Evolutionary conservation across 73 alveolate genomes (phyloP).

Genomic region (Symbiodinium pilosum): DNA sequence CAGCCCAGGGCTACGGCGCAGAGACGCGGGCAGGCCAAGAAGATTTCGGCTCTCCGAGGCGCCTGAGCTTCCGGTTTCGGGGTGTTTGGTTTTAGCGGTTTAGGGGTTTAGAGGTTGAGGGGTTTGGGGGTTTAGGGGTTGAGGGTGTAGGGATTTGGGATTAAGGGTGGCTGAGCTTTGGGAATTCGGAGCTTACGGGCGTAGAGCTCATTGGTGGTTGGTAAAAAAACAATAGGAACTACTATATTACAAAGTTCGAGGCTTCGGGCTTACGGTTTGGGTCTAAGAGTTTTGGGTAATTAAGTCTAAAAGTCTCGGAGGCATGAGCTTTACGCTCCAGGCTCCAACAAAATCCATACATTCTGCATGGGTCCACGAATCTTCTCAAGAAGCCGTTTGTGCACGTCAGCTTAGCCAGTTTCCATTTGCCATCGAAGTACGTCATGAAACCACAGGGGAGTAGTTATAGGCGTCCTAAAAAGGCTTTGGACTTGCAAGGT

Average conservation of each 20-base stretch:
- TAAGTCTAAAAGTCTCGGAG: background rate
- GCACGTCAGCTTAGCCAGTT: too few species aligned
- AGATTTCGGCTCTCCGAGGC: constrained; percentile 23
- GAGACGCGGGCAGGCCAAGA: constrained; percentile 56
- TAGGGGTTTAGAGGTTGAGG: background rate
- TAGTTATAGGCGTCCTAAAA: too few species aligned
- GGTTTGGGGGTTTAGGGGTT: background rate
- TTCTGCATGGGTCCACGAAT: too few species aligned
- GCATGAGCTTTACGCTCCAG: background rate
- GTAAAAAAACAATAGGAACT: too few species aligned
- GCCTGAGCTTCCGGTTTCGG: too few species aligned
- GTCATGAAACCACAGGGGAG: too few species aligned
- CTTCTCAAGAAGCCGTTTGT: too few species aligned
- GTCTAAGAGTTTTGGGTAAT: background rate
- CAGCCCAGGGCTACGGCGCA: constrained; percentile 79
- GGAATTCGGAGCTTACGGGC: background rate
- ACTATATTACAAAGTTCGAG: background rate
- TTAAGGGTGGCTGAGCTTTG: background rate
- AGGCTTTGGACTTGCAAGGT: too few species aligned
- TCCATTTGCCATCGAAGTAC: too few species aligned
- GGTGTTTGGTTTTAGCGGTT: background rate
- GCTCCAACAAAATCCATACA: too few species aligned
- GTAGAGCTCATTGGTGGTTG: too few species aligned
- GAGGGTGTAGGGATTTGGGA: background rate
- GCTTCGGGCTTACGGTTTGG: background rate